Evolutionary conservation across 1,284 basidiomycete species (phyloP).

Genomic region (Ustilago bromivora): DNA sequence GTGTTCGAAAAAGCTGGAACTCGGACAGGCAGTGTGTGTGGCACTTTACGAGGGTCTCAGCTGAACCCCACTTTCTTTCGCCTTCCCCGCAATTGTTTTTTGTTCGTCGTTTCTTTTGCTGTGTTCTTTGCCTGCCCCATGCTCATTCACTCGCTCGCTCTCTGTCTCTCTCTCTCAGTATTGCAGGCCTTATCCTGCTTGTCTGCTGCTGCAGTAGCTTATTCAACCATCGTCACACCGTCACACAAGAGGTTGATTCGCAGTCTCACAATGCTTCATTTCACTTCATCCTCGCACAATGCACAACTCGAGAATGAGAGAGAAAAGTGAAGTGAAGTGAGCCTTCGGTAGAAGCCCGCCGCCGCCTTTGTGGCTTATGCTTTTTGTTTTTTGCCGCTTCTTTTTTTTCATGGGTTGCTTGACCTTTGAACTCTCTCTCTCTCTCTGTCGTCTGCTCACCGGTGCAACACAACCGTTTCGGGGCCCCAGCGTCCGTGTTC

Average conservation of each 20-base stretch:
- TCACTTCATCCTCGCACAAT: not conserved
- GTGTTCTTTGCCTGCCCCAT: not conserved
- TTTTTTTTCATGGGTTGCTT: not conserved
- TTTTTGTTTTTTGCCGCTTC: not conserved
- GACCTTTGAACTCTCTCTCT: not conserved
- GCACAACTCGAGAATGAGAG: not conserved
- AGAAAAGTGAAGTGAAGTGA: not conserved
- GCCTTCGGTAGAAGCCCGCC: slow-evolving; percentile 6
- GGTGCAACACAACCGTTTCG: slow-evolving; percentile 7
- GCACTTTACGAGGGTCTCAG: not conserved
- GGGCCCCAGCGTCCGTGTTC: slow-evolving; percentile 10
- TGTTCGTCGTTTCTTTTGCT: not conserved
- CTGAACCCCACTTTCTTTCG: slow-evolving; percentile 6
- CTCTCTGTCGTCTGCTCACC: not conserved
- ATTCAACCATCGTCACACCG: not conserved
- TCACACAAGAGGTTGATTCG: not conserved
- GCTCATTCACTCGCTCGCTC: not conserved
- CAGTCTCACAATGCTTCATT: not conserved
- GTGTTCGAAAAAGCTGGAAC: not conserved
- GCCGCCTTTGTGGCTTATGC: not conserved
- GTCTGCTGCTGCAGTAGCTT: not conserved
- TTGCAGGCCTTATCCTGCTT: not conserved
- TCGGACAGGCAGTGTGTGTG: not conserved
- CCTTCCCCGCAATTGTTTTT: slow-evolving; percentile 26
- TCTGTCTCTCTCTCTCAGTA: not conserved